A percentile compares a stretch with the other conserved stretches of the same genome.
phyloP scores from a whole-genome alignment of 2,329 filamentous ascomycete genomes.

The Trichoderma citrinoviride region DNA sequence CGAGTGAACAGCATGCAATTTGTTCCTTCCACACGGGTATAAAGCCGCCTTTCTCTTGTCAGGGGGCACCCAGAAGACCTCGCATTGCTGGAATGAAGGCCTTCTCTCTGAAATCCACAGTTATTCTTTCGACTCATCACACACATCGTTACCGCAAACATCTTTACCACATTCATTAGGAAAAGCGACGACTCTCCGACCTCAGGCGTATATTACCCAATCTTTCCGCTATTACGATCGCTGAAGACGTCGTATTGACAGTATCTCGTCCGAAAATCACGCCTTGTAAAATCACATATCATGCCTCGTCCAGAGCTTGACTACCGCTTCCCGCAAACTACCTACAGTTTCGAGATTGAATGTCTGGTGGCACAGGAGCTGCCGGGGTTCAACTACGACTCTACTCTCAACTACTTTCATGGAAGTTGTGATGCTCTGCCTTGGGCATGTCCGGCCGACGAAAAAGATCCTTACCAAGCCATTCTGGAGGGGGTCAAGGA shows the following conservation, averaged over 20 bases:
- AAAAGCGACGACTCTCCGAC: not conserved
- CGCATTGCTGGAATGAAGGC: not conserved
- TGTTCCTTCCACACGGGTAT: not conserved
- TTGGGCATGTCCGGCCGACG: constrained; percentile 26
- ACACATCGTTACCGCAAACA: not conserved
- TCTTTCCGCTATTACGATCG: not conserved
- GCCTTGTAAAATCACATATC: not conserved
- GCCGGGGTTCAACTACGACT: constrained; percentile 1
- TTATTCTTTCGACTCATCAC: not conserved
- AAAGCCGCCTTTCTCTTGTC: not conserved
- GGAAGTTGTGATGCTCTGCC: not conserved
- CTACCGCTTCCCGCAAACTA: not conserved
- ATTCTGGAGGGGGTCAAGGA: constrained; percentile 7
- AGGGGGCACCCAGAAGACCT: not conserved
- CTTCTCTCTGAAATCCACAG: not conserved
- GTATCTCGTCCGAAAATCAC: not conserved
- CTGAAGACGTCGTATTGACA: not conserved
- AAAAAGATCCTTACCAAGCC: not conserved
- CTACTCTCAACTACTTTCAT: not conserved
- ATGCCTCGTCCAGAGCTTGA: not conserved
- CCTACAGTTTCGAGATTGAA: constrained; percentile 28
- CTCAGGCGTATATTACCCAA: not conserved
- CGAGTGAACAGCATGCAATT: not conserved
- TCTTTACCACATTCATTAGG: not conserved
- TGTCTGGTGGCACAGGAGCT: constrained; percentile 28